phyloP scores from a whole-genome alignment of 1,284 basidiomycete genomes.

The Leccinum colubrinum region DNA sequence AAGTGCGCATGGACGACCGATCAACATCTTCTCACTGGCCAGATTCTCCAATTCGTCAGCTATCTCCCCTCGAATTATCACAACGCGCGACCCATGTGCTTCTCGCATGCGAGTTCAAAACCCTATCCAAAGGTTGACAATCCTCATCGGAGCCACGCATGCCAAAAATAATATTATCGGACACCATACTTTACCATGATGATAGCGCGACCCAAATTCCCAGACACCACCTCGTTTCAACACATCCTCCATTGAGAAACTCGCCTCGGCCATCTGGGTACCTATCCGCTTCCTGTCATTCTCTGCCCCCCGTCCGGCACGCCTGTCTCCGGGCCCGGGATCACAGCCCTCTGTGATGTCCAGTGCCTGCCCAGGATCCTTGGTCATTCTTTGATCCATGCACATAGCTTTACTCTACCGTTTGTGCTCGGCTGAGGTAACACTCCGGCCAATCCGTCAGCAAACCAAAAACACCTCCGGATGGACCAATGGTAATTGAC shows the following conservation, averaged over 20 bases:
- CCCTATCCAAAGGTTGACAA: conserved; percentile 11
- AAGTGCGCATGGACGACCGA: background rate
- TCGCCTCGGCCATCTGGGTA: background rate
- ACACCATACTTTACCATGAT: background rate
- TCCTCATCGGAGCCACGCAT: background rate
- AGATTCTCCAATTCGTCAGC: background rate
- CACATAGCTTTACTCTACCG: background rate
- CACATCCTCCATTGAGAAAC: background rate
- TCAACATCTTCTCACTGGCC: conserved; percentile 4
- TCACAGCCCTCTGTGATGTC: conserved; percentile 2
- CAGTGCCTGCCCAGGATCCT: background rate
- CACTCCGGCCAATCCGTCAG: background rate
- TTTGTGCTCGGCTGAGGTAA: conserved; percentile 2
- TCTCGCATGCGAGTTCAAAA: conserved; percentile 16
- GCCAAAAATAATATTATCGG: conserved; percentile 1
- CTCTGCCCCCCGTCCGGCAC: background rate
- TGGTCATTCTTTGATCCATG: background rate
- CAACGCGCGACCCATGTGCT: background rate
- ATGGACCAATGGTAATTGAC: background rate
- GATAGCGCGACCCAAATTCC: background rate
- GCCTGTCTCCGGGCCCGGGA: conserved; percentile 12
- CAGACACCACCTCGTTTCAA: conserved; percentile 1
- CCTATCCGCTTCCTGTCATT: background rate
- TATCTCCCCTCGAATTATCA: conserved; percentile 6
- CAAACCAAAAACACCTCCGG: background rate